These are phyloP conservation scores for Mallotus repandus DNA, from an alignment of 441 rosid genomes.

Conservation along the genomic window DNA sequence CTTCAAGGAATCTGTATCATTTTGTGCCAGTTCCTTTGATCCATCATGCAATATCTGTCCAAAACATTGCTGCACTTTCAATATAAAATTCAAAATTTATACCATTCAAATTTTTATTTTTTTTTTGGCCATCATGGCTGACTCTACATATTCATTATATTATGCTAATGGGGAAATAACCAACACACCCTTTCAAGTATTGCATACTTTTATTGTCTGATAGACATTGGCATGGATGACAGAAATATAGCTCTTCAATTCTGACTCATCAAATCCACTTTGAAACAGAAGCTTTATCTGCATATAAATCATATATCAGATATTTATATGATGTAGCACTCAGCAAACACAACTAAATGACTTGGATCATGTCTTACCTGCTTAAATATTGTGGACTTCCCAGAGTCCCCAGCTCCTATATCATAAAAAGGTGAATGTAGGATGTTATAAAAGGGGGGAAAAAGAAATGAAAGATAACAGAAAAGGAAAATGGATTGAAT, in stretches of 20 bases:
- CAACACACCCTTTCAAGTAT: slow-evolving; percentile 71
- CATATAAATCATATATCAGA: slow-evolving; percentile 15
- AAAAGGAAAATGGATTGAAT: neutral
- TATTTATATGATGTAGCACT: slow-evolving; percentile 10
- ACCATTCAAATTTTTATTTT: neutral
- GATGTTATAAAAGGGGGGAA: neutral
- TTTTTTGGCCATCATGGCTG: slow-evolving; percentile 25
- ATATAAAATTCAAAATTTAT: slow-evolving; percentile 10
- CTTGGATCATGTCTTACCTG: slow-evolving; percentile 51
- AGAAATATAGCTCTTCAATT: slow-evolving; percentile 80
- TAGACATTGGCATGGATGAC: slow-evolving; percentile 97
- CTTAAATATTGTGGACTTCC: slow-evolving; percentile 98
- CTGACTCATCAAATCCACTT: slow-evolving; percentile 91
- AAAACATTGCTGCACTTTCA: slow-evolving; percentile 26
- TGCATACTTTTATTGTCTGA: slow-evolving; percentile 98
- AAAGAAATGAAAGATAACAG: neutral
- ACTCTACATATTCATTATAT: slow-evolving; percentile 29
- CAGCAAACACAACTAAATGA: neutral
- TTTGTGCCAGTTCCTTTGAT: slow-evolving; percentile 89
- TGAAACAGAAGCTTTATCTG: slow-evolving; percentile 97
- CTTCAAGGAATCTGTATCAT: slow-evolving; percentile 63
- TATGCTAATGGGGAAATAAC: slow-evolving; percentile 53
- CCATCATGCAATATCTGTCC: slow-evolving; percentile 86
- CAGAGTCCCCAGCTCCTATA: slow-evolving; percentile 97
- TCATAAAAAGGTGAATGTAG: slow-evolving; percentile 20